A percentile compares a stretch with the other conserved stretches of the same genome.
Conservation (phyloP, 306 rosid genomes). For the Vigna nakashimae region DNA sequence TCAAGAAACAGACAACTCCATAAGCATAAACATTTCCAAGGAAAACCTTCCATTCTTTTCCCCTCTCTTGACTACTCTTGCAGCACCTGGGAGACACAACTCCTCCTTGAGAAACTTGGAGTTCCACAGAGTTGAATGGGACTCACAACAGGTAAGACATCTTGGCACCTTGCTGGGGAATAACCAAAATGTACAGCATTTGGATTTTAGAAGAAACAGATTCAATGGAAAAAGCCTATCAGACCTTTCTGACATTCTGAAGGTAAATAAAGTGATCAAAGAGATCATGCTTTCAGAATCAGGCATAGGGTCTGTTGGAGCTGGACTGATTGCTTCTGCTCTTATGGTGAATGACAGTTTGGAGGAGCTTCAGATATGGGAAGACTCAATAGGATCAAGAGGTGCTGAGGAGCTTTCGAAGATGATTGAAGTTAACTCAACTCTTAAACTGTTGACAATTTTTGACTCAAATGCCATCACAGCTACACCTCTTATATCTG, state of each 20-base stretch:
- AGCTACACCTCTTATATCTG: conserved; percentile 84
- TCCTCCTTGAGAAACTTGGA: conserved; percentile 73
- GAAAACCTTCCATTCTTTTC: conserved; percentile 60
- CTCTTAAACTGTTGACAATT: conserved; percentile 73
- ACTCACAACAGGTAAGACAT: conserved; percentile 50
- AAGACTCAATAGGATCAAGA: conserved; percentile 90
- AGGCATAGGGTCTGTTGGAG: conserved; percentile 70
- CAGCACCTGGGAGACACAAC: conserved; percentile 44
- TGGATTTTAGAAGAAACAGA: conserved; percentile 69
- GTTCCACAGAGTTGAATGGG: conserved; percentile 82
- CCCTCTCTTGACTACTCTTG: conserved; percentile 58
- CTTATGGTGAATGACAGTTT: conserved; percentile 71
- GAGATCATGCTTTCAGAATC: conserved; percentile 89
- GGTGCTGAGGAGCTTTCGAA: conserved; percentile 92
- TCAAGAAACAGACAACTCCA: conserved; percentile 86
- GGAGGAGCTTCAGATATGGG: conserved; percentile 95
- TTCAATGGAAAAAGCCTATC: conserved; percentile 58
- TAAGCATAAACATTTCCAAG: conserved; percentile 68
- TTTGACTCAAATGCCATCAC: conserved; percentile 72
- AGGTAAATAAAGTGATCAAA: conserved; percentile 65
- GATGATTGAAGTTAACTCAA: conserved; percentile 92
- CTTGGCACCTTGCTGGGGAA: conserved; percentile 61
- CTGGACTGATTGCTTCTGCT: conserved; percentile 73
- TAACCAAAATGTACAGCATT: conserved; percentile 52
- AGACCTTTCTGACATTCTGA: conserved; percentile 62